A percentile compares a stretch with the other conserved stretches of the same genome.
Evolutionary conservation across 306 rosid genomes (phyloP).

Genomic region (Cicer arietinum): DNA sequence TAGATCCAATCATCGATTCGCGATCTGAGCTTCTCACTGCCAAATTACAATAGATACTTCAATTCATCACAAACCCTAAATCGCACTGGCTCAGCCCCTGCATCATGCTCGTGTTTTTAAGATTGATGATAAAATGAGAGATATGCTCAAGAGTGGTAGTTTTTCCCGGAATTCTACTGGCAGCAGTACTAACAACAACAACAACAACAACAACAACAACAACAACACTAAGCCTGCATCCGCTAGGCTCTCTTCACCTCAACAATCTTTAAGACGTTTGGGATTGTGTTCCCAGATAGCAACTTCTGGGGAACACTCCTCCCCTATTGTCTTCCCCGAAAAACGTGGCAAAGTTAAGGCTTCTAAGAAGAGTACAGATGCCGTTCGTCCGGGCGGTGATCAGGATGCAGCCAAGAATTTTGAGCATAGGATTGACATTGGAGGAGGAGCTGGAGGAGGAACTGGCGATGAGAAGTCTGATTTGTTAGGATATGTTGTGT

Average conservation of each 20-base stretch:
- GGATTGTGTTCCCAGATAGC: constrained; percentile 93
- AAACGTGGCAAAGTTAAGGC: constrained; percentile 78
- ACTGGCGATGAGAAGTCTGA: constrained; percentile 88
- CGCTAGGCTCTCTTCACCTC: constrained; percentile 68
- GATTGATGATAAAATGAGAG: constrained; percentile 48
- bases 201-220: constrained; percentile 8
- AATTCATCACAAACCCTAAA: constrained; percentile 44
- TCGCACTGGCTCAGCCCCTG: constrained; percentile 45
- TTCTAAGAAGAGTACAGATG: constrained; percentile 50
- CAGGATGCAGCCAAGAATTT: constrained; percentile 61
- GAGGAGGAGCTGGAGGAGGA: constrained; percentile 55
- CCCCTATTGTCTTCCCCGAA: constrained; percentile 95
- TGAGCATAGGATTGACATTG: constrained; percentile 87
- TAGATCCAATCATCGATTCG: constrained; percentile 43
- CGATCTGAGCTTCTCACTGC: constrained; percentile 48
- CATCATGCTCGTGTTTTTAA: constrained; percentile 46
- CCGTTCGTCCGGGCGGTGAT: constrained; percentile 46
- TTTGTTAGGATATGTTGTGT: constrained; percentile 81
- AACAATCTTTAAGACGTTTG: constrained; percentile 78
- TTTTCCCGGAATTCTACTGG: constrained; percentile 69
- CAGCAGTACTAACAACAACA: constrained; percentile 37
- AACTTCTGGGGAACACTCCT: constrained; percentile 79
- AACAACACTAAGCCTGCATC: constrained; percentile 50
- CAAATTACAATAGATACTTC: neutral
- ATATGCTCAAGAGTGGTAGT: constrained; percentile 77